Evolutionary conservation across 805 yeast genomes (phyloP), one percentile per base, ranked within the genome.

Genomic region (Barnettozyma populi): DNA sequence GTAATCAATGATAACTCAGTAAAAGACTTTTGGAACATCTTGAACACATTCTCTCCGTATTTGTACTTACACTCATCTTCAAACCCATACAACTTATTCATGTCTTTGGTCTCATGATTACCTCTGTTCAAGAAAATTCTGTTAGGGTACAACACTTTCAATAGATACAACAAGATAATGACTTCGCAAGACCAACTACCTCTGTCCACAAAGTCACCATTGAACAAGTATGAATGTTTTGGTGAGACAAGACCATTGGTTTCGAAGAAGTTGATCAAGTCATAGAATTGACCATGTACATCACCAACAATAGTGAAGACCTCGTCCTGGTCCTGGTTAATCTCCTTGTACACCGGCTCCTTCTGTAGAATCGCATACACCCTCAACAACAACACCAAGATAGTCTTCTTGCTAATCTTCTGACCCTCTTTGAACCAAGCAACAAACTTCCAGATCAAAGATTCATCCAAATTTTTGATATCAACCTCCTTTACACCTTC

Each of bases 151-250:
- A 84, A 66, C 32, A 90, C 71, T 68, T 94, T 94, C 65, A 87
- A 76, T 11, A 83, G 74, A 64, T 86, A 90, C 38, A 88, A 74
- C 27, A 85, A 71, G 41, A 94, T 69, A 2, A 97, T 97, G 41
- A 94, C 96, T 64, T 94, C 99, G 62, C 96, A 87, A 4, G 97
- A 89, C 98, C 99, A 92, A 16, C 96, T 86, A 6, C 99, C 99
- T 61, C 99, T 76, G 65, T 94, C 99, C 4, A 94, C 99, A 68
- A 94, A 92, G 68, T 94, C 99, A 39, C 99, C 99, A 61, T 94
- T 94, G 72, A 94, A 92, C 42, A 94, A 67, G 62, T 87, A 94
- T 5, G 81, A 74, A 63, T 90, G 97, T 1, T 56, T 46, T 3
- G 69, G 66, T 2, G 74, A 70, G 0, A 92, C 95, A 56, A 73